A percentile compares a stretch with the other conserved stretches of the same genome.
These are phyloP conservation scores for Phytopythium vexans DNA, from an alignment of 352 stramenopile species.

Conservation along the genomic window DNA sequence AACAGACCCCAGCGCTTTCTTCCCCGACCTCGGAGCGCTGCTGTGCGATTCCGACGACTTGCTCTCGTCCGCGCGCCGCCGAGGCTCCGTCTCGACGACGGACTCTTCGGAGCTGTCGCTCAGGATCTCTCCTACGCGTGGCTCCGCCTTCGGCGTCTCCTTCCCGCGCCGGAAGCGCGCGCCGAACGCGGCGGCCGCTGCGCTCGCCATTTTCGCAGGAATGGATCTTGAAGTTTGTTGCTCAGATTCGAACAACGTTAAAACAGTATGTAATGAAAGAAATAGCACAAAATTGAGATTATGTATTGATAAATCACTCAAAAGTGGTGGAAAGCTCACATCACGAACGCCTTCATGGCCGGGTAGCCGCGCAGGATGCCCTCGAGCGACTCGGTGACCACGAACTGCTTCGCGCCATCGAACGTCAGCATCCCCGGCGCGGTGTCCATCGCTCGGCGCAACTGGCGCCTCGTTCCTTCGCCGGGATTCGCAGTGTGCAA, in stretches of 20 bases:
- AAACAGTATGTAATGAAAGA: slow-evolving; percentile 9
- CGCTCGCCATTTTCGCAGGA: slow-evolving; percentile 2
- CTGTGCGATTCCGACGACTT: slow-evolving; percentile 8
- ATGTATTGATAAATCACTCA: background rate
- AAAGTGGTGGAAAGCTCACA: too few relatives aligned
- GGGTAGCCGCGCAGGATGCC: slow-evolving; percentile 30
- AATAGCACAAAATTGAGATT: background rate
- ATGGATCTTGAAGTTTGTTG: slow-evolving; percentile 1
- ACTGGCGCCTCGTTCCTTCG: slow-evolving; percentile 1
- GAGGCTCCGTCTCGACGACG: slow-evolving; percentile 11
- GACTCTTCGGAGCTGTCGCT: slow-evolving; percentile 62
- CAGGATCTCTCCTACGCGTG: slow-evolving; percentile 49
- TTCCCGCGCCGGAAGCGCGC: slow-evolving; percentile 30
- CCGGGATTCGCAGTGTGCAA: slow-evolving; percentile 13
- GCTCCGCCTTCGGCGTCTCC: slow-evolving; percentile 4
- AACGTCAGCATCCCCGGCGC: slow-evolving; percentile 9
- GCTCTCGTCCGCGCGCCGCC: background rate
- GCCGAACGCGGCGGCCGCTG: slow-evolving; percentile 13
- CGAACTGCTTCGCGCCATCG: slow-evolving; percentile 17
- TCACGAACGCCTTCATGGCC: slow-evolving; percentile 11
- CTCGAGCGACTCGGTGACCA: slow-evolving; percentile 19
- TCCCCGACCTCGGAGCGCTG: slow-evolving; percentile 2
- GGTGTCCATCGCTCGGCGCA: too few relatives aligned
- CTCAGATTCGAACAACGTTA: too few relatives aligned
- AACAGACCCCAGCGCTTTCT: background rate